Evolutionary conservation across 2,329 filamentous ascomycete genomes (phyloP), one percentile per base, ranked within the genome.

Genomic region (Xylariaceae sp.): DNA sequence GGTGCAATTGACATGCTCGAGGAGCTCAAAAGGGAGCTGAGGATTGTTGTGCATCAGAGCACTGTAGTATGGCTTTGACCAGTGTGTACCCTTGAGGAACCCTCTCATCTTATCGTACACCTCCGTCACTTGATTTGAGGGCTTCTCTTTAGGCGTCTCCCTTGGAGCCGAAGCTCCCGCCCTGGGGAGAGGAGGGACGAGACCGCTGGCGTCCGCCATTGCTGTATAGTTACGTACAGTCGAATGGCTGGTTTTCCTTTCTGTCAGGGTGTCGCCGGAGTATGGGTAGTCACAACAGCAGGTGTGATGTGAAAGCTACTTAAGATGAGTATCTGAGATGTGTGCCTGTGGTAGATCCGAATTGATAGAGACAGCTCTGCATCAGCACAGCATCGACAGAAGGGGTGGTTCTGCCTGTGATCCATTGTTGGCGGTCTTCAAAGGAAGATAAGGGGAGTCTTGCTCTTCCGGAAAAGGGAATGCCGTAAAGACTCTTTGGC

Each of bases 1-100:
- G 59, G 76, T 74, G 71, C 83, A 86, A 71, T 82, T 85, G 62
- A 84, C 73, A 63, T 84, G 76, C 47, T 77, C 62, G 56, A 81
- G 70, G 62, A 77, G 62, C 35, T 65, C 64, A 10, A 61, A 59
- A n/a, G 69, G 63, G 30, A 67, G 56, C 5, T 72, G 64, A 6
- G 67, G 57, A 61, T 76, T 71, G 13, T 74, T 68, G 5, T 72
- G 69, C 6, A 75, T 70, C 65, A 75, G 74, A 37, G 71, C 67
- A 57, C 76, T 77, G 55, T 70, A 68, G 64, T 79, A 77, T 2
- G 77, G 75, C 59, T 73, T 71, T 3, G 75, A 69, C 64, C 72
- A 78, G 63, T 77, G 74, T 34, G 73, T 78, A 39, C 68, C 72
- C 58, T 68, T 67, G 60, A 78, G 60, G 65, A 76, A 76, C 37